Conservation (phyloP, 495 filamentous ascomycete species). For the Hyphodiscus hymeniophilus region DNA sequence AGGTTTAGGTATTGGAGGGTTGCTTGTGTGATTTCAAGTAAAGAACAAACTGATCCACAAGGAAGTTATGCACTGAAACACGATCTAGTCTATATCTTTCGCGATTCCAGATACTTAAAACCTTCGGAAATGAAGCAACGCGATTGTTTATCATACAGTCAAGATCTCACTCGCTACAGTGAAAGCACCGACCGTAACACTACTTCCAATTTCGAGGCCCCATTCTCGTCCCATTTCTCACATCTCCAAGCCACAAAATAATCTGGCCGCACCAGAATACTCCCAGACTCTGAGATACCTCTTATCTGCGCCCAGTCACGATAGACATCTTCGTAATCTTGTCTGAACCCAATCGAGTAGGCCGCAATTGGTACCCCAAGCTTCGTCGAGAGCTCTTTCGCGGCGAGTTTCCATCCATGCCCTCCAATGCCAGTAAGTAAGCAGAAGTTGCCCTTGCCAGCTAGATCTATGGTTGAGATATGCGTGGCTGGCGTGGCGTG, state of each 20-base stretch:
- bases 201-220: too few relatives aligned
- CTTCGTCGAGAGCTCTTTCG: conserved; percentile 12
- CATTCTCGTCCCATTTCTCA: too few relatives aligned
- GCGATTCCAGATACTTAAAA: too few relatives aligned
- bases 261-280: conserved; percentile 32
- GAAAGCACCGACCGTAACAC: too few relatives aligned
- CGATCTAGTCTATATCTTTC: too few relatives aligned
- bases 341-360: conserved; percentile 36
- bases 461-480: conserved; percentile 30
- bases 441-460: conserved; percentile 27
- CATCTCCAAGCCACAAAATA: conserved; percentile 33
- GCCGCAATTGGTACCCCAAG: conserved; percentile 27
- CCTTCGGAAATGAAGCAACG: too few relatives aligned
- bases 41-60: too few relatives aligned
- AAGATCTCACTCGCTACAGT: too few relatives aligned
- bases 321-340: conserved; percentile 44
- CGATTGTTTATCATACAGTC: too few relatives aligned
- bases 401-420: not conserved
- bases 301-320: conserved; percentile 31
- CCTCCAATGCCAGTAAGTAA: conserved; percentile 21
- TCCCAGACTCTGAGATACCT: conserved; percentile 30
- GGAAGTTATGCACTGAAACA: too few relatives aligned
- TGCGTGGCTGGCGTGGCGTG: conserved; percentile 22
- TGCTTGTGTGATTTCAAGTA: too few relatives aligned
- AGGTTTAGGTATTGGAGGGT: too few relatives aligned